A percentile compares a stretch with the other conserved stretches of the same genome.
These are phyloP conservation scores for Solanum medicagineum DNA, from an alignment of 257 asterid species.

Conservation along the genomic window DNA sequence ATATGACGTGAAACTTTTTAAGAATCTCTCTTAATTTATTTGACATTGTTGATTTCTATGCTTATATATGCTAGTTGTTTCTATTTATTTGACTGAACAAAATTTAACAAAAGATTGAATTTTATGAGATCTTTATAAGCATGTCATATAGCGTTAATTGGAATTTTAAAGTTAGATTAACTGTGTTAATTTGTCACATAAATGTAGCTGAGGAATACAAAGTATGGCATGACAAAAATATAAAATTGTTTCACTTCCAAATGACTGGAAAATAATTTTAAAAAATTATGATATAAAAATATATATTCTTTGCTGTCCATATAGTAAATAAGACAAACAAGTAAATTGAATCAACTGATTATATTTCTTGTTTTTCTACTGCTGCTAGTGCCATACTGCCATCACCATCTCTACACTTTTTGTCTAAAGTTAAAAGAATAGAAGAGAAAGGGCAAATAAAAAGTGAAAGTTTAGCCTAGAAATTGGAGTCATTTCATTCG, in stretches of 20 bases:
- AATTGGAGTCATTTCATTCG: not conserved
- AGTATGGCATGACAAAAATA: no score
- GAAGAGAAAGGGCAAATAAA: not conserved
- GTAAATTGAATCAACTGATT: not conserved
- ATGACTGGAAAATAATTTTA: no score
- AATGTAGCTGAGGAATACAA: no score
- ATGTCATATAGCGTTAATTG: no score
- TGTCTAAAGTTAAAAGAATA: conserved; percentile 3
- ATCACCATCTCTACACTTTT: conserved; percentile 17
- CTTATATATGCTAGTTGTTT: not conserved
- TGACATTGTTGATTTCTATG: not conserved
- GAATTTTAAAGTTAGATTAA: no score
- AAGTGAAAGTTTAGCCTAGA: not conserved
- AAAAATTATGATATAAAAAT: no score
- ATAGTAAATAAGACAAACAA: not conserved
- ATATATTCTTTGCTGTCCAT: not conserved
- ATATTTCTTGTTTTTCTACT: not conserved
- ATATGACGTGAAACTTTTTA: not conserved
- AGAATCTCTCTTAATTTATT: not conserved
- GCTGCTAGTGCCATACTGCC: not conserved
- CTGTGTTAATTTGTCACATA: no score
- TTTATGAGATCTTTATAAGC: no score
- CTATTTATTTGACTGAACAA: not conserved
- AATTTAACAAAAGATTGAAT: no score
- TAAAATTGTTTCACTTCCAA: no score